Conservation (phyloP, 2,329 filamentous ascomycete genomes). For the Hypoxylon sp. region DNA sequence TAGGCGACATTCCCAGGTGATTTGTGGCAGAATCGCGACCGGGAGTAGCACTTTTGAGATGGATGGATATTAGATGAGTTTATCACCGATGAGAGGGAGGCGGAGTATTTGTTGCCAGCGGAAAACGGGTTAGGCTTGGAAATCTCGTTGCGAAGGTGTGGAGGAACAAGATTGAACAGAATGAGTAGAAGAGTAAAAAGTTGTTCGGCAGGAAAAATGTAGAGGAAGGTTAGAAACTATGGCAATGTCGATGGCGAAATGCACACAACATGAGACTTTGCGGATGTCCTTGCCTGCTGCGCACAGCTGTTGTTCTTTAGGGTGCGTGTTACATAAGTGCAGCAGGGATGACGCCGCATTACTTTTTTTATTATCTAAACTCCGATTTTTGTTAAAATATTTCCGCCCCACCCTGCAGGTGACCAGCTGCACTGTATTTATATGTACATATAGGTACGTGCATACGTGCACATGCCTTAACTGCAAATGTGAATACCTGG, state of each 20-base stretch:
- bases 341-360: conserved; percentile 42
- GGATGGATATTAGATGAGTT: conserved; percentile 3
- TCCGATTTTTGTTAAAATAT: conserved; percentile 15
- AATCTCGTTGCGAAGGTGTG: not conserved
- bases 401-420: conserved; percentile 7
- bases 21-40: not conserved
- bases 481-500: not conserved
- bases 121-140: not conserved
- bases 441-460: conserved; percentile 6
- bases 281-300: conserved; percentile 14
- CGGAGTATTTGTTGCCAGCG: not conserved
- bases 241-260: conserved; percentile 27
- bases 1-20: not conserved
- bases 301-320: conserved; percentile 11
- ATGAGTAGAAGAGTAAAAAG: not conserved
- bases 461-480: not conserved
- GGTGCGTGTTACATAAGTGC: conserved; percentile 10
- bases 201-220: not conserved
- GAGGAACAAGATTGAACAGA: not conserved
- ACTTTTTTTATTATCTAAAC: conserved; percentile 14
- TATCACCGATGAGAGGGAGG: not conserved
- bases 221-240: conserved; percentile 3
- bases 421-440: conserved; percentile 3
- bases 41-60: conserved; percentile 8
- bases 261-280: conserved; percentile 28